These are phyloP conservation scores for Capsella rubella DNA, from an alignment of 441 rosid species.

Conservation along the genomic window DNA sequence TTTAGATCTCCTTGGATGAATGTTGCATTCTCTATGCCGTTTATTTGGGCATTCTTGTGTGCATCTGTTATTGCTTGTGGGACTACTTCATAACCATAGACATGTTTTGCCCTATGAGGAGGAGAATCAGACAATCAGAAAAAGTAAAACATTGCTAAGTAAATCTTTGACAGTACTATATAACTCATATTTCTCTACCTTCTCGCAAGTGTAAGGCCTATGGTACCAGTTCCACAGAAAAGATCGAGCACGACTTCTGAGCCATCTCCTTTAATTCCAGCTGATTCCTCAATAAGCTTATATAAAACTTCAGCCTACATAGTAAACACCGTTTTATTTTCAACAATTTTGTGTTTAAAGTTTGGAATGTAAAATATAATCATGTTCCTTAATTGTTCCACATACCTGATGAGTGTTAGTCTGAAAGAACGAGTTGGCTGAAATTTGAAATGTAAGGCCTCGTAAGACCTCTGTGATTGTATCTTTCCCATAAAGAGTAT, in stretches of 20 bases:
- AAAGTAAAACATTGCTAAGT: not conserved
- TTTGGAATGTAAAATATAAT: not conserved
- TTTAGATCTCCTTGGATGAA: slow-evolving; percentile 95
- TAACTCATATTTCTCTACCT: slow-evolving; percentile 49
- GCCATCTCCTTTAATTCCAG: slow-evolving; percentile 84
- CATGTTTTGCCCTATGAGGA: slow-evolving; percentile 66
- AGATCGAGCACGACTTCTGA: slow-evolving; percentile 92
- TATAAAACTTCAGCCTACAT: slow-evolving; percentile 89
- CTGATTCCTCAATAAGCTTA: slow-evolving; percentile 81
- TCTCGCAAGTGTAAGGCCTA: slow-evolving; percentile 87
- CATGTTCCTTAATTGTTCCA: slow-evolving; percentile 11
- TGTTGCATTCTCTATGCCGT: slow-evolving; percentile 80
- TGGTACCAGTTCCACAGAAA: slow-evolving; percentile 96
- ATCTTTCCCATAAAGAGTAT: slow-evolving; percentile 77
- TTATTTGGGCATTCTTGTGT: slow-evolving; percentile 73
- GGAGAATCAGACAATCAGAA: slow-evolving; percentile 30
- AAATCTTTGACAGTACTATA: not conserved
- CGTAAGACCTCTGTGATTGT: slow-evolving; percentile 76
- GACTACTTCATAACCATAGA: slow-evolving; percentile 94
- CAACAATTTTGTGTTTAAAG: not conserved
- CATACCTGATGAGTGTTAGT: slow-evolving; percentile 89
- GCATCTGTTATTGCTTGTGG: slow-evolving; percentile 94
- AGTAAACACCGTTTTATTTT: slow-evolving; percentile 23
- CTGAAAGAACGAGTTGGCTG: slow-evolving; percentile 97
- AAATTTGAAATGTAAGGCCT: slow-evolving; percentile 88